These are phyloP conservation scores for Salinomyces thailandicus DNA, from an alignment of 2,329 filamentous ascomycete genomes.

Conservation along the genomic window DNA sequence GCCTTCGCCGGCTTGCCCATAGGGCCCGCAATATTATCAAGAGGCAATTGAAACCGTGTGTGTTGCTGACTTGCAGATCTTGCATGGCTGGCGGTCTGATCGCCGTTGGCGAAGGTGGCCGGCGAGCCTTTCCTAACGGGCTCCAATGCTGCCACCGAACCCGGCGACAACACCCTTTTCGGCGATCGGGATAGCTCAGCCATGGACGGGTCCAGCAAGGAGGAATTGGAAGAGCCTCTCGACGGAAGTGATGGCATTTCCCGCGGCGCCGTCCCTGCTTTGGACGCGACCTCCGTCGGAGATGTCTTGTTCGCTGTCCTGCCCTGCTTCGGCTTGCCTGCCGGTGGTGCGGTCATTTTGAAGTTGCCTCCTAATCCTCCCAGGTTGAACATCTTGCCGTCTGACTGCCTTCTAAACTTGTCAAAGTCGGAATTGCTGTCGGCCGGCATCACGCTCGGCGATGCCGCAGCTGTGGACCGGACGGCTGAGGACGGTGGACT, in stretches of 20 bases:
- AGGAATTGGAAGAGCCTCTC: slow-evolving; percentile 1
- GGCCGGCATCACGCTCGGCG: slow-evolving; percentile 58
- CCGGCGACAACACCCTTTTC: slow-evolving; percentile 39
- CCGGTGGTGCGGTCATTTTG: slow-evolving; percentile 24
- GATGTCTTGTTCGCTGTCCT: slow-evolving; percentile 10
- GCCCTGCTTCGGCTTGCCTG: slow-evolving; percentile 9
- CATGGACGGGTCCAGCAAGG: slow-evolving; percentile 18
- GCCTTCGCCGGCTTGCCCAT: slow-evolving; percentile 23
- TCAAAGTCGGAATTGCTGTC: slow-evolving; percentile 76
- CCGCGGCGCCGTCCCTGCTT: slow-evolving; percentile 31
- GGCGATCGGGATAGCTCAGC: slow-evolving; percentile 31
- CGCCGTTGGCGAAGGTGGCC: slow-evolving; percentile 29
- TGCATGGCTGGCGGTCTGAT: slow-evolving; percentile 10
- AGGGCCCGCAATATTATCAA: slow-evolving; percentile 16
- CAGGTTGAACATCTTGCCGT: slow-evolving; percentile 42
- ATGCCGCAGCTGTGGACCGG: slow-evolving; percentile 56
- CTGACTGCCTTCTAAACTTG: slow-evolving; percentile 63
- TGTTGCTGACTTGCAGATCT: slow-evolving; percentile 5
- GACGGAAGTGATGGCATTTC: slow-evolving; percentile 29
- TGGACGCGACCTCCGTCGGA: slow-evolving; percentile 12
- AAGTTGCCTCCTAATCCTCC: slow-evolving; percentile 31
- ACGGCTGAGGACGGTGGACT: slow-evolving; percentile 61
- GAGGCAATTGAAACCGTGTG: slow-evolving; percentile 19
- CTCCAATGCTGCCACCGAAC: slow-evolving; percentile 32
- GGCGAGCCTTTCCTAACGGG: slow-evolving; percentile 38